phyloP scores from a whole-genome alignment of 2,329 filamentous ascomycete species.

The Sarocladium brachiariae region DNA sequence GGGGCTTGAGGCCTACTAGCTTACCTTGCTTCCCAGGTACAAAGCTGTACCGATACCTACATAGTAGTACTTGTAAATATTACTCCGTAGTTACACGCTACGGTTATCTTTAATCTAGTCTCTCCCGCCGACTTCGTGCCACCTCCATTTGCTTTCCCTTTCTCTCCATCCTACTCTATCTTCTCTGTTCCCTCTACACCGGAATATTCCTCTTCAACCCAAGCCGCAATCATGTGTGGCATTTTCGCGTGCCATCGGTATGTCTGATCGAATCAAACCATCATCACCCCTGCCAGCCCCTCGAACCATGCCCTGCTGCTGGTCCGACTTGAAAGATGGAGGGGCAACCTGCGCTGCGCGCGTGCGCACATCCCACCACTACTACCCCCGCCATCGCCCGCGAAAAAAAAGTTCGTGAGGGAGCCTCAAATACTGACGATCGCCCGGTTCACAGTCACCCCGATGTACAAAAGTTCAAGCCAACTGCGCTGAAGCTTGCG shows the following conservation, averaged over 20 bases:
- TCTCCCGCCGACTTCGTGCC: neutral
- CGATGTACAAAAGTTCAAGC: conserved; percentile 94
- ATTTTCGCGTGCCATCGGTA: conserved; percentile 94
- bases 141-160: neutral
- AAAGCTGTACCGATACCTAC: too few species aligned
- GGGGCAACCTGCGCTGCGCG: conserved; percentile 18
- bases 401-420: conserved; percentile 7
- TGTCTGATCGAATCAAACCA: conserved; percentile 26
- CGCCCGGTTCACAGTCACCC: conserved; percentile 55
- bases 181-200: conserved; percentile 3
- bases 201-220: conserved; percentile 3
- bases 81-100: too few species aligned
- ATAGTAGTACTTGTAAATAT: too few species aligned
- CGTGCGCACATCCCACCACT: neutral
- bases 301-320: conserved; percentile 8
- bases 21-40: too few species aligned
- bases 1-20: too few species aligned
- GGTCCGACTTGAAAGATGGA: conserved; percentile 18
- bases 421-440: conserved; percentile 16
- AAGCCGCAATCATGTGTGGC: conserved; percentile 72
- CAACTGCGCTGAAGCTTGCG: conserved; percentile 83
- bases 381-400: conserved; percentile 23
- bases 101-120: conserved; percentile 6
- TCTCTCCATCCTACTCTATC: conserved; percentile 4
- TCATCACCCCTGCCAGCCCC: conserved; percentile 11